phyloP scores from a whole-genome alignment of 495 filamentous ascomycete species.

The Aspergillus nidulans region DNA sequence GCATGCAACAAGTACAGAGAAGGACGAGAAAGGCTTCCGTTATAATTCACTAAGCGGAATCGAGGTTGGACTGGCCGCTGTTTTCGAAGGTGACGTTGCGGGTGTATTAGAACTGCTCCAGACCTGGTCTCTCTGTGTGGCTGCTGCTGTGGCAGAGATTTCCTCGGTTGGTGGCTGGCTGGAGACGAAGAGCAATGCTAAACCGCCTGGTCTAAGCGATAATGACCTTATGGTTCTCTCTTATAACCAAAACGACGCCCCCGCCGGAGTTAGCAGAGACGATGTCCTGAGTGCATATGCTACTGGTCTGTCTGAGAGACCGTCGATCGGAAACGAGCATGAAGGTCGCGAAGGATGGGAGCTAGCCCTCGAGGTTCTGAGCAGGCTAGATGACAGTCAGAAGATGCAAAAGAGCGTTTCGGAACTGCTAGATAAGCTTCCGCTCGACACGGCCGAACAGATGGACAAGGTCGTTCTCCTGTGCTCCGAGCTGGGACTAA shows the following conservation, averaged over 20 bases:
- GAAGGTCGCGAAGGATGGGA: conserved; percentile 72
- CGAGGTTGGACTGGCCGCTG: conserved; percentile 73
- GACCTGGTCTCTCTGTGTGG: conserved; percentile 71
- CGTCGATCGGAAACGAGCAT: conserved; percentile 35
- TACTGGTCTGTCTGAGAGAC: conserved; percentile 42
- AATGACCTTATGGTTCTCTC: conserved; percentile 60
- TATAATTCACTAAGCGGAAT: conserved; percentile 66
- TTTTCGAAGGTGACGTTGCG: conserved; percentile 73
- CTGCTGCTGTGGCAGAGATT: conserved; percentile 74
- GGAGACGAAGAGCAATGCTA: conserved; percentile 20
- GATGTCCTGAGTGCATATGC: conserved; percentile 72
- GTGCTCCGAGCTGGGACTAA: conserved; percentile 65
- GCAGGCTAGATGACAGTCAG: conserved; percentile 62
- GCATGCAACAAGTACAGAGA: conserved; percentile 40
- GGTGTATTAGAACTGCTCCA: conserved; percentile 68
- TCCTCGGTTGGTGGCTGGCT: conserved; percentile 74
- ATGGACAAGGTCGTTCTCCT: conserved; percentile 72
- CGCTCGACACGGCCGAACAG: conserved; percentile 57
- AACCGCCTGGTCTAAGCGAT: conserved; percentile 44
- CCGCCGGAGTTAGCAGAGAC: conserved; percentile 50
- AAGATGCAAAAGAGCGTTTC: conserved; percentile 63
- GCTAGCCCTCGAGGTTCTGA: conserved; percentile 70
- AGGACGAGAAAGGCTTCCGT: conserved; percentile 50
- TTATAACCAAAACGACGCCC: conserved; percentile 38
- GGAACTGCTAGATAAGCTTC: conserved; percentile 58